A percentile compares a stretch with the other conserved stretches of the same genome.
These are phyloP conservation scores for Aspergillus transmontanensis DNA, from an alignment of 2,329 filamentous ascomycete genomes.

Conservation along the genomic window DNA sequence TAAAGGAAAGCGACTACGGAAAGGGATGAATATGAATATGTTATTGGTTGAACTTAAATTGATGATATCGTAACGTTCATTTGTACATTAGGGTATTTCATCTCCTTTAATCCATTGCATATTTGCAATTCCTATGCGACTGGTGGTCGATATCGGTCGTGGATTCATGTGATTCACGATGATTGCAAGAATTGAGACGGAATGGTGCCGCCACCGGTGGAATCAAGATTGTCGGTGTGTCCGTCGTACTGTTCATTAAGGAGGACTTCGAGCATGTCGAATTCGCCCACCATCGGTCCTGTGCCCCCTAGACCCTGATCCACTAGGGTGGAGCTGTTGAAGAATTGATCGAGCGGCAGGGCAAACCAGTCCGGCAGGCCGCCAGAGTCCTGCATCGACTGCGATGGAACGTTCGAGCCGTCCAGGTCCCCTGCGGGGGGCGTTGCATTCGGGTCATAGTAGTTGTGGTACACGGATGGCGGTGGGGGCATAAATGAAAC, in stretches of 20 bases:
- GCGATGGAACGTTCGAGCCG: slow-evolving; percentile 31
- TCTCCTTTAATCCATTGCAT: not conserved
- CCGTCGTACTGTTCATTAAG: slow-evolving; percentile 46
- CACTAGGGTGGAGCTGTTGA: slow-evolving; percentile 51
- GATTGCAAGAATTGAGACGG: slow-evolving; percentile 33
- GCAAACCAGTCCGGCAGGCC: slow-evolving; percentile 61
- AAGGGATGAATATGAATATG: too few relatives aligned
- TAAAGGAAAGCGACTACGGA: too few relatives aligned
- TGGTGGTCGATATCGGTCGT: not conserved
- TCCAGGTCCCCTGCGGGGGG: slow-evolving; percentile 36
- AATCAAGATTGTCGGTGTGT: slow-evolving; percentile 25
- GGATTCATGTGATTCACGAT: not conserved
- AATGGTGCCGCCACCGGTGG: slow-evolving; percentile 15
- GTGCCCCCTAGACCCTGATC: slow-evolving; percentile 61
- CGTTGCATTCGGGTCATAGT: slow-evolving; percentile 42
- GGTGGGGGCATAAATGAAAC: slow-evolving; percentile 52
- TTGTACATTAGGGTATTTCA: not conserved
- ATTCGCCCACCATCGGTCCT: slow-evolving; percentile 62
- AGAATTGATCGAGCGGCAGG: slow-evolving; percentile 62
- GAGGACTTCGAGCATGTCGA: slow-evolving; percentile 52
- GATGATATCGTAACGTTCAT: not conserved
- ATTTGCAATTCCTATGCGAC: not conserved
- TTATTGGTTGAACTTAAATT: not conserved
- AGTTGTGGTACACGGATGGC: slow-evolving; percentile 49
- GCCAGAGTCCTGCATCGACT: slow-evolving; percentile 30